Base-by-base conservation (phyloP, 805 yeast genomes). In the Cyberlindnera mycetangii region DNA sequence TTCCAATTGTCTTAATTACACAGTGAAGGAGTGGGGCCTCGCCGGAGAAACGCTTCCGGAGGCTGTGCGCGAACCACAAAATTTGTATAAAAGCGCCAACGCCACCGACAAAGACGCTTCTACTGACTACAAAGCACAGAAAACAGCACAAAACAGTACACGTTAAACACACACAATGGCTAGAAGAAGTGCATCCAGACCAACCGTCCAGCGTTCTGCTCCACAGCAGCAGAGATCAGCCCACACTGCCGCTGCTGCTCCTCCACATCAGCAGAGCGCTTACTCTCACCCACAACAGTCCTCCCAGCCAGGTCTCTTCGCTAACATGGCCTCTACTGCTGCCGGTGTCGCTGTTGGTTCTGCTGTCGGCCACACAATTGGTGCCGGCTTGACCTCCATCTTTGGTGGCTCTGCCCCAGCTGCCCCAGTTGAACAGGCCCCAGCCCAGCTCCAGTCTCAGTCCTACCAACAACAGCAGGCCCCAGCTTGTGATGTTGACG, bases 291-390 rank as follows among this genome's bases (percentile, higher is more conserved):
- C 76, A 62, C 75, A 77, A 63, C 70, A 76, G 42, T 76, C 79
- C 32, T 62, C 60, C 56, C 79, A 75, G 58, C 97, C 97, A 38
- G 97, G 98, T 59, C 59, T 92, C 64, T 90, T 92, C 60, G 86
- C 92, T 48, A 95, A 93, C 71, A 93, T 93, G 99, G 98, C 98
- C 32, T 76, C 95, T 38, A 93, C 99, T 39, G 99, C 99, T 44
- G 99, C 98, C 39, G 99, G 99, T 82, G 99, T 93, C 36, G 99
- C 98, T 43, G 97, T 93, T 45, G 99, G 99, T 60, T 88, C 97
- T 41, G 84, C 98, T 50, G 83, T 92, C 44, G 99, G 99, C 51
- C 99, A 93, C 76, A 89, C 97, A 32, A 56, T 92, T 47, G 97
- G 97, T 71, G 95, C 95, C 51, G 98, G 98, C 60, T 72, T 93